Percentiles rank a stretch among this genome's conserved stretches.
These are phyloP conservation scores for Aspergillus piperis DNA, from an alignment of 2,329 filamentous ascomycete species.

Conservation along the genomic window DNA sequence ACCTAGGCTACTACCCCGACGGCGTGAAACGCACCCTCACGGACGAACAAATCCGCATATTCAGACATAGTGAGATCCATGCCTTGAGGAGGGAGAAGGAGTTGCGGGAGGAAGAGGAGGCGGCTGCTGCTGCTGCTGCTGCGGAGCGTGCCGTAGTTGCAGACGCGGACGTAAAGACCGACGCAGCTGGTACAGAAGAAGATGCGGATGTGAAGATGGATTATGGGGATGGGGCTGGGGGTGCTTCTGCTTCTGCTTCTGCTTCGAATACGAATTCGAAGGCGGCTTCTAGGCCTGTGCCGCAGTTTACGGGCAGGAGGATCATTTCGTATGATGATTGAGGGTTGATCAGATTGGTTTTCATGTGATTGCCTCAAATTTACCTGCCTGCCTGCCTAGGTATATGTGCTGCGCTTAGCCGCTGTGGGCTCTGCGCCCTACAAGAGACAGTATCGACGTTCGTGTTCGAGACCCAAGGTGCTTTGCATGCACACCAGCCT, in stretches of 20 bases:
- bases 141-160: background rate
- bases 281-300: background rate
- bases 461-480: background rate
- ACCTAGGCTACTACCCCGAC: slow-evolving; percentile 80
- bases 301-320: slow-evolving; percentile 30
- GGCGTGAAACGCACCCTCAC: slow-evolving; percentile 87
- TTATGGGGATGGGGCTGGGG: slow-evolving; percentile 38
- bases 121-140: slow-evolving; percentile 19
- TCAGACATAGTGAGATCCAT: slow-evolving; percentile 84
- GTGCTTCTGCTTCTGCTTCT: too few relatives aligned
- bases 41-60: slow-evolving; percentile 86
- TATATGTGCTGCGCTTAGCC: too few relatives aligned
- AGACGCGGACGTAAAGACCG: too few relatives aligned
- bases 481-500: background rate
- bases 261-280: too few relatives aligned
- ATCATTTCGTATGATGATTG: slow-evolving; percentile 43
- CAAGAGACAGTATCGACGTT: too few relatives aligned
- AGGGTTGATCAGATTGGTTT: slow-evolving; percentile 14
- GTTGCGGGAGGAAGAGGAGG: slow-evolving; percentile 30
- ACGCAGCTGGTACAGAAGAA: background rate
- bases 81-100: slow-evolving; percentile 60
- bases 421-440: too few relatives aligned
- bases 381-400: background rate
- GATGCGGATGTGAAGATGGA: slow-evolving; percentile 52
- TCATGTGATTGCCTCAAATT: background rate